Base-by-base conservation (phyloP, 2,329 filamentous ascomycete species). In the Metarhizium guizhouense region DNA sequence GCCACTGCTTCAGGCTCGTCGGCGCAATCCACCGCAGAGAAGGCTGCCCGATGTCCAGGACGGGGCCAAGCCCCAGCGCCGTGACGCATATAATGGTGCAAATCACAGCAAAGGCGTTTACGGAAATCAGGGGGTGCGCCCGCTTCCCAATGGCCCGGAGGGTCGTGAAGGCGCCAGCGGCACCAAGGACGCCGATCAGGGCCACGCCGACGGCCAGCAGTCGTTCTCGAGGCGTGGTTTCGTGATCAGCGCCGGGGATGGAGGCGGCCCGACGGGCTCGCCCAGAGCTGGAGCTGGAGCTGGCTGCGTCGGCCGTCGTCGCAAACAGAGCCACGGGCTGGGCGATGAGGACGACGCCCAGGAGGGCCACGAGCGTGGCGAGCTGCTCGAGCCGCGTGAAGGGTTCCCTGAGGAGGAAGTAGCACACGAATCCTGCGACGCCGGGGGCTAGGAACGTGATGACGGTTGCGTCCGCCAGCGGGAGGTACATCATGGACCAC, bases 401-500 rank as follows among this genome's bases (percentile, higher is more conserved):
- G 0, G 87, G 86, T 63, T 96, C 90, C 53, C 84, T 81, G 18
- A 85, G 72, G 42, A 92, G 72, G 55, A 91, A 75, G 40, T 87
- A 90, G 67, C 90, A 95, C 18, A 87, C 80, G 73, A 92, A 90
- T 56, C 88, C 90, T 20, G 89, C 82, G 6, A 95, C 77, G 14
- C 86, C 86, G 0, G 92, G 92, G 0, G 87, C 83, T 6, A 96
- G 78, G 67, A 96, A 96, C 8, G 90, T 94, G 54, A 96, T 86
- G 38, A 96, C 91, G 0, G 89, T 94, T 2, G 91, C 90, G 67
- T 96, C 91, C 16, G 90, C 87, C 2, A 96, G 78, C 0, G 90
- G 88, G 3, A 96, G 80, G 63, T 95, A 95, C 65, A 88, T 80
- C 56, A 79, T 79, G 11, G 74, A 78, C 60, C 73, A 78, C 77